Base-by-base conservation (phyloP, 2,329 filamentous ascomycete genomes). In the Colletotrichum chrysophilum region DNA sequence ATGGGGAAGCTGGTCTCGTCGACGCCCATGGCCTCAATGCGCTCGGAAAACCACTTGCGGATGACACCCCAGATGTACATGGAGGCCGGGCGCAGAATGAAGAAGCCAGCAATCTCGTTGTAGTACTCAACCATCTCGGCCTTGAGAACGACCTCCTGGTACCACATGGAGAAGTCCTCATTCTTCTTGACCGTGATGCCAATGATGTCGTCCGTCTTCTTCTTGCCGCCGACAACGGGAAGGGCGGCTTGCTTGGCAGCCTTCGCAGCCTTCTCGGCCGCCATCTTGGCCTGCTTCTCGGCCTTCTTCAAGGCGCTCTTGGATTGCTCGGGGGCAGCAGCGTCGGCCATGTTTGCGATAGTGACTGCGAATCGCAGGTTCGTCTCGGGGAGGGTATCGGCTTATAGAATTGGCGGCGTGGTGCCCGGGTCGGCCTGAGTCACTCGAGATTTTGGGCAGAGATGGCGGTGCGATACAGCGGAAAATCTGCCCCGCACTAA, bases 81-180 rank as follows among this genome's bases (percentile, higher is more conserved):
- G 78, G 91, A 87, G 38, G 90, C 85, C 69, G 91, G 93, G 77
- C 95, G 96, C 84, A 98, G 91, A 84, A 98, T 97, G 86, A 98
- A 98, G 88, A 97, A 98, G 65, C 96, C 95, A n/a, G 96, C 95
- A 77, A 98, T 96, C 87, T 98, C 94, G 82, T 86, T 88, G 84
- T 98, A 98, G 91, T 98, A 99, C 82, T 98, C 96, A 81, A 98
- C 93, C 94, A 99, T 95, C 84, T 98, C 95, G 80, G 95, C 95
- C 91, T 99, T 99, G 82, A 96, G 93, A 73, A 99, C 94, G 76
- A 98, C 95, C 87, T 99, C 96, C 87, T 98, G 95, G 87, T 99
- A 99, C 97, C 97, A 99, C 86, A 93, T 93, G 66, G 95, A 90
- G 84, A 99, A 97, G 87, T 98, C 95, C 64, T 94, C 93, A 65